phyloP scores from a whole-genome alignment of 2,329 filamentous ascomycete species.

The Cladophialophora exuberans region DNA sequence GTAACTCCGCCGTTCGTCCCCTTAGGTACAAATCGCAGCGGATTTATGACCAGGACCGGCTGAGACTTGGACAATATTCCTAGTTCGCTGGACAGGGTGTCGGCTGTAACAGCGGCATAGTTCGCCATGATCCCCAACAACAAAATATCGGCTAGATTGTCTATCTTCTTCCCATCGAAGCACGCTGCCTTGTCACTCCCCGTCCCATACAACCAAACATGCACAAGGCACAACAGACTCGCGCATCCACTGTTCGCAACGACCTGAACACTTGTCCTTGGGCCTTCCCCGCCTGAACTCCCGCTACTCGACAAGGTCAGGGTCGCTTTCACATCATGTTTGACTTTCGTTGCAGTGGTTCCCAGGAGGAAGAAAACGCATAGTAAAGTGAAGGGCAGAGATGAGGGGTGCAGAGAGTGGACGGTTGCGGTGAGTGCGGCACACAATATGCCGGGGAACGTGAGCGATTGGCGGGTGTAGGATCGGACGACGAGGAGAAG shows the following conservation, averaged over 20 bases:
- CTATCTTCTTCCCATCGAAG: constrained; percentile 10
- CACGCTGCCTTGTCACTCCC: neutral
- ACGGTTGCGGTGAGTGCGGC: constrained; percentile 74
- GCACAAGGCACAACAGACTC: constrained; percentile 60
- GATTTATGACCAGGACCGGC: constrained; percentile 83
- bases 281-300: constrained; percentile 71
- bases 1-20: constrained; percentile 96
- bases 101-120: constrained; percentile 88
- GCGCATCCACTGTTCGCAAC: constrained; percentile 85
- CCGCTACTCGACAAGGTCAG: constrained; percentile 80
- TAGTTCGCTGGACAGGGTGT: constrained; percentile 94
- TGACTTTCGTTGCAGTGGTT: constrained; percentile 83
- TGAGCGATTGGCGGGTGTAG: constrained; percentile 75
- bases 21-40: constrained; percentile 73
- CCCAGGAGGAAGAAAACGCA: constrained; percentile 85
- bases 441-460: constrained; percentile 71
- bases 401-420: constrained; percentile 92
- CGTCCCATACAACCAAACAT: constrained; percentile 22
- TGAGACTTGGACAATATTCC: constrained; percentile 79
- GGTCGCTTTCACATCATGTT: constrained; percentile 80
- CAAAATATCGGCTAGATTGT: constrained; percentile 53
- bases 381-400: constrained; percentile 83
- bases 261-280: constrained; percentile 84
- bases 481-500: constrained; percentile 68
- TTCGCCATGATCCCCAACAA: constrained; percentile 72